Percentiles rank a stretch among this genome's conserved stretches.
These are phyloP conservation scores for Penicillium atrosanguineum DNA, from an alignment of 495 filamentous ascomycete species.

Conservation along the genomic window DNA sequence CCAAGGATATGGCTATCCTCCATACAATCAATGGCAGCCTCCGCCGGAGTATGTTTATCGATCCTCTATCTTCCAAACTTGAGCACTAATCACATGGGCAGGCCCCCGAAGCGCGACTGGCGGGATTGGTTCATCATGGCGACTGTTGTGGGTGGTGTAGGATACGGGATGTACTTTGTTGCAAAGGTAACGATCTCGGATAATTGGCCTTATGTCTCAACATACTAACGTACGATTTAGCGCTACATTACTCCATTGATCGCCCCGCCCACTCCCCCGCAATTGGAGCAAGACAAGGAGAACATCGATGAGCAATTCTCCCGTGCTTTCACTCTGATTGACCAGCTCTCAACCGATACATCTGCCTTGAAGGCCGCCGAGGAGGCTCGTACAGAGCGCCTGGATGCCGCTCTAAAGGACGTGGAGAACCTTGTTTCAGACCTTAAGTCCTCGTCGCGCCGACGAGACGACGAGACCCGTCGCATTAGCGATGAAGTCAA, in stretches of 20 bases:
- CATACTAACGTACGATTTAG: slow-evolving; percentile 30
- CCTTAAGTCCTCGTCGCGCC: slow-evolving; percentile 71
- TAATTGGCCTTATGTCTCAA: neutral
- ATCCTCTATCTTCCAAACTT: neutral
- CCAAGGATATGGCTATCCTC: slow-evolving; percentile 64
- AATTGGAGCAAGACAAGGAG: slow-evolving; percentile 89
- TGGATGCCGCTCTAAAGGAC: slow-evolving; percentile 79
- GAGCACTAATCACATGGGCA: slow-evolving; percentile 18
- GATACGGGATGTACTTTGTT: slow-evolving; percentile 83
- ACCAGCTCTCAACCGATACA: slow-evolving; percentile 88
- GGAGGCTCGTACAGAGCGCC: slow-evolving; percentile 73
- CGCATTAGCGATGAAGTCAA: slow-evolving; percentile 84
- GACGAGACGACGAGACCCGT: slow-evolving; percentile 81
- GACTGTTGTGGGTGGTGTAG: slow-evolving; percentile 79
- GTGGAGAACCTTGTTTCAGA: slow-evolving; percentile 79
- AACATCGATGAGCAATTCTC: slow-evolving; percentile 89
- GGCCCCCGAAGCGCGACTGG: slow-evolving; percentile 82
- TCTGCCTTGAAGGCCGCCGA: slow-evolving; percentile 81
- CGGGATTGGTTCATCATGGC: slow-evolving; percentile 98
- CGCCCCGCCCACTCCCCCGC: slow-evolving; percentile 87
- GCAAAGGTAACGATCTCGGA: slow-evolving; percentile 60
- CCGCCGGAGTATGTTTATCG: slow-evolving; percentile 54
- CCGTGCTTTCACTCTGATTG: slow-evolving; percentile 84
- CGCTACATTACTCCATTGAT: slow-evolving; percentile 91
- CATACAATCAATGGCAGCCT: slow-evolving; percentile 70